Conservation (phyloP, 768 basidiomycete genomes). For the Nidularia pulvinata region DNA sequence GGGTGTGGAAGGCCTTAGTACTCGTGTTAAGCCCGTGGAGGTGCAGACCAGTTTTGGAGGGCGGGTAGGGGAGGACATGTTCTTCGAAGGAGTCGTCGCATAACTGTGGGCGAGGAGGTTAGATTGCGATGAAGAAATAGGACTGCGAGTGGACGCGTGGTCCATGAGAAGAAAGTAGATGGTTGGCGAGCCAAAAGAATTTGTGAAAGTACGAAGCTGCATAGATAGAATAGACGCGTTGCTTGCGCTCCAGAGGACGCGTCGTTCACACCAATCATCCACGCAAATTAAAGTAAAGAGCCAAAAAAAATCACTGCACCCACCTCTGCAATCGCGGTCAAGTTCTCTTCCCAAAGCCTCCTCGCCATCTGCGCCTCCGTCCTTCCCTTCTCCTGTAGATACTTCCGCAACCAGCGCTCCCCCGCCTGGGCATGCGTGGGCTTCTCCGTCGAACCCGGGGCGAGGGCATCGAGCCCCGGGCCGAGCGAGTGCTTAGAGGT, state of each 20-base stretch:
- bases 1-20: constrained; percentile 67
- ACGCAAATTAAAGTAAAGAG: too few species aligned
- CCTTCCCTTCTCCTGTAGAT: background rate
- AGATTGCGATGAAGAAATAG: too few species aligned
- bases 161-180: too few species aligned
- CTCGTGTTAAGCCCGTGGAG: constrained; percentile 89
- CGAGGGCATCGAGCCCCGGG: constrained; percentile 25
- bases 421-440: too few species aligned
- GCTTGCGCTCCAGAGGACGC: too few species aligned
- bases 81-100: constrained; percentile 98
- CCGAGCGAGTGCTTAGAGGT: constrained; percentile 95
- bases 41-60: constrained; percentile 88
- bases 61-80: constrained; percentile 85
- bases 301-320: too few species aligned
- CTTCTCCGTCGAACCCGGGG: constrained; percentile 27
- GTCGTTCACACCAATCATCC: too few species aligned
- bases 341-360: background rate
- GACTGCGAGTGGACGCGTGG: too few species aligned
- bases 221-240: too few species aligned
- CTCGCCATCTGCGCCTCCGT: background rate
- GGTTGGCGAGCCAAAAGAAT: too few species aligned
- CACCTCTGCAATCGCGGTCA: too few species aligned
- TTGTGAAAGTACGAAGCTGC: too few species aligned
- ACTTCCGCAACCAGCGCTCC: background rate
- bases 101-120: constrained; percentile 48